These are phyloP conservation scores for Gnaphalium uliginosum DNA, from an alignment of 129 eudicot species.

Conservation along the genomic window DNA sequence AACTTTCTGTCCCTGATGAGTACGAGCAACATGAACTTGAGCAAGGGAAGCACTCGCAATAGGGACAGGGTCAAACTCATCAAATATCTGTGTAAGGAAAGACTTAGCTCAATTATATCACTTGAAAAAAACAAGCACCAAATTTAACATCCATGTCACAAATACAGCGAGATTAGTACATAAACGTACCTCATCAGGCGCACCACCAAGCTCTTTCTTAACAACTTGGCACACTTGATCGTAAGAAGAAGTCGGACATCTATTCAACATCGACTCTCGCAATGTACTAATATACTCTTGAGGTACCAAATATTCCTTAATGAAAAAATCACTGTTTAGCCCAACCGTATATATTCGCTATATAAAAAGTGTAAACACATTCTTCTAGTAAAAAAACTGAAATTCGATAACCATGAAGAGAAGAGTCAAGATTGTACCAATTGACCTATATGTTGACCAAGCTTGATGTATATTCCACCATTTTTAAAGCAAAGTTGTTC, in stretches of 20 bases:
- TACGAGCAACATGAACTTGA: slow-evolving; percentile 86
- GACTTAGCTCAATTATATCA: slow-evolving; percentile 24
- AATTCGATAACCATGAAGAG: slow-evolving; percentile 5
- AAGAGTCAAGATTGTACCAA: slow-evolving; percentile 51
- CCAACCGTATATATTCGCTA: background rate
- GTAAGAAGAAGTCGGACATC: slow-evolving; percentile 85
- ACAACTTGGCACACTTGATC: slow-evolving; percentile 85
- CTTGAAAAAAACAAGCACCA: background rate
- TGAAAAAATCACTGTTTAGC: slow-evolving; percentile 13
- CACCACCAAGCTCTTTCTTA: slow-evolving; percentile 90
- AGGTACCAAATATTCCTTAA: slow-evolving; percentile 88
- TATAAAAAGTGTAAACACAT: slow-evolving; percentile 1
- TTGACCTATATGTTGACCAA: slow-evolving; percentile 92
- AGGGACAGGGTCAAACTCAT: slow-evolving; percentile 86
- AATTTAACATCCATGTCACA: background rate
- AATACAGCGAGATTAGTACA: background rate
- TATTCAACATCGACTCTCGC: slow-evolving; percentile 86
- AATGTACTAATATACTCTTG: slow-evolving; percentile 74
- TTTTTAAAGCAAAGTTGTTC: slow-evolving; percentile 82
- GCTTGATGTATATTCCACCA: slow-evolving; percentile 96
- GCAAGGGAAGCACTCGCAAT: slow-evolving; percentile 99
- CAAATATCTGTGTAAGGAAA: slow-evolving; percentile 61
- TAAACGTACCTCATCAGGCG: slow-evolving; percentile 73
- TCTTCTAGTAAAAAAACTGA: background rate
- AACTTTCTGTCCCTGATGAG: slow-evolving; percentile 85